Base-by-base conservation (phyloP, 345 rosid species). In the sweet orange (Citrus sinensis) region DNA sequence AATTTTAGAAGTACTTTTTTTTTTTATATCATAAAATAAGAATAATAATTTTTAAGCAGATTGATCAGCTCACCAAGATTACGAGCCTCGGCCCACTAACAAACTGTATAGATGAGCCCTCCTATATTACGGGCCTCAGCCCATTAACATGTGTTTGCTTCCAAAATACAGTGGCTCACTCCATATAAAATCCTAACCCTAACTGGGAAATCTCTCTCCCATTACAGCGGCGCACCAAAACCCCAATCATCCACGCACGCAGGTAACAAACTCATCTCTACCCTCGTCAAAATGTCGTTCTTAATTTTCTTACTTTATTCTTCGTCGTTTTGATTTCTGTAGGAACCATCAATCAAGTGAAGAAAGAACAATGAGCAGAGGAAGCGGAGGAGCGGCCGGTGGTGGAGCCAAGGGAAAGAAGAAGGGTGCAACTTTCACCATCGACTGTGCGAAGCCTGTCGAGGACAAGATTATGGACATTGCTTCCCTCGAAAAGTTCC, bases 381-480 rank as follows among this genome's bases (percentile, higher is more conserved):
- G 82, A 54, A 76, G 59, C 40, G 74, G 76, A 35, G 83, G 76
- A 27, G 83, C 76, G 27, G 76, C 66, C 37, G 42, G 71, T 14
- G 42, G 71, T 29, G 76, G 65, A 85, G 64, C 81, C 24, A 78
- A 78, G 80, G 91, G 87, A 37, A 91, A 88, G 92, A 91, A 91
- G 90, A 90, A 93, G 76, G 87, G 90, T 49, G 93, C 83, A 0
- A 40, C 86, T 11, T 90, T 87, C 74, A 86, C 81, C n/a, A 88
- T 93, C 75, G 95, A 91, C 83, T 93, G 92, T 77, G 70, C 90
- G 0, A 93, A 93, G 85, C 95, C 95, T 3, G 94, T 89, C 17
- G 93, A 91, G 79, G 94, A 91, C 62, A 90, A 86, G 85, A 89
- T 92, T 71, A 90, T 91, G 96, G 97, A 93, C 78, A 85, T 92